Evolutionary conservation across 441 rosid species (phyloP).

Genomic region (Corymbia calophylla): DNA sequence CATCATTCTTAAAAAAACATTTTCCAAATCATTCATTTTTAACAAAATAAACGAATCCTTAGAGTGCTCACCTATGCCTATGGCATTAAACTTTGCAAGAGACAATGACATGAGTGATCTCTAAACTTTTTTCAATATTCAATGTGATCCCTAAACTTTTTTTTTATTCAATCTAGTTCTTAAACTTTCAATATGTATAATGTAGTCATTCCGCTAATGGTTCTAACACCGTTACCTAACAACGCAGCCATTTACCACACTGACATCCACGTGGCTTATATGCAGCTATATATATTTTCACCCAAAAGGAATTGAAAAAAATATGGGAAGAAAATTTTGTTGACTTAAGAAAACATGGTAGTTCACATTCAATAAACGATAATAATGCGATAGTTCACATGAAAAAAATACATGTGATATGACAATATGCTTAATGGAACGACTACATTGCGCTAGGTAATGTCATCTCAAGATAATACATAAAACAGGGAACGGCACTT

Average conservation of each 20-base stretch:
- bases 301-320: background rate
- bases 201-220: fast-evolving
- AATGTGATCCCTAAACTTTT: background rate
- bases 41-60: background rate
- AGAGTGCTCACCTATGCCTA: background rate
- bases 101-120: fast-evolving
- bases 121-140: background rate
- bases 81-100: background rate
- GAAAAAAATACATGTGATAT: background rate
- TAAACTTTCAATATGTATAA: background rate
- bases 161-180: background rate
- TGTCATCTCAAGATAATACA: background rate
- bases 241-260: background rate
- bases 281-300: background rate
- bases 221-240: background rate
- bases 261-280: background rate
- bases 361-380: background rate
- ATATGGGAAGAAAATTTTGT: background rate
- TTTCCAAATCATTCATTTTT: no score
- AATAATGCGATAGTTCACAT: background rate
- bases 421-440: background rate
- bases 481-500: background rate
- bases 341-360: background rate
- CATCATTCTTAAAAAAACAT: background rate
- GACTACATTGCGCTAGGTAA: background rate